These are phyloP conservation scores for Eucalyptus coolabah DNA, from an alignment of 345 rosid genomes.

Conservation along the genomic window DNA sequence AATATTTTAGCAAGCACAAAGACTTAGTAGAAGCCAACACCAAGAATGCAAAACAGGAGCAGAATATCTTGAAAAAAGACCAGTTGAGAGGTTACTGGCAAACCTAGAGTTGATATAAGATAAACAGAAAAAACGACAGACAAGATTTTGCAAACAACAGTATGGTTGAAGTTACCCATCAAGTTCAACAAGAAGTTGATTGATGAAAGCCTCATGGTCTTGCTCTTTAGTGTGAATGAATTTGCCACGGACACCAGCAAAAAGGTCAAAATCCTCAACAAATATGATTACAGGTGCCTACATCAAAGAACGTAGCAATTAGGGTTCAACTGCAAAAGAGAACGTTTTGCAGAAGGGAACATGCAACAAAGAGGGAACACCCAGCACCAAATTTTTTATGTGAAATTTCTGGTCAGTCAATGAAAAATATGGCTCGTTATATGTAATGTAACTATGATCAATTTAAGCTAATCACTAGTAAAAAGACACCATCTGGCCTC, in stretches of 20 bases:
- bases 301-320: neutral
- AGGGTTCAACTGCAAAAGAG: neutral
- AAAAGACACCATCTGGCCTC: neutral
- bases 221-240: slow-evolving; percentile 80
- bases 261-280: slow-evolving; percentile 96
- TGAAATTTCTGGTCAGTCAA: neutral
- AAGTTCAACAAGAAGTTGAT: slow-evolving; percentile 97
- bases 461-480: neutral
- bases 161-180: slow-evolving; percentile 56
- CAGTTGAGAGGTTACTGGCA: neutral
- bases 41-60: neutral
- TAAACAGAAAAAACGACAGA: neutral
- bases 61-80: neutral
- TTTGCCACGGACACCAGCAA: slow-evolving; percentile 97
- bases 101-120: neutral
- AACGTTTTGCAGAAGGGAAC: neutral
- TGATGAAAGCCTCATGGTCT: slow-evolving; percentile 94
- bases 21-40: neutral
- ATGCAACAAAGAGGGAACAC: neutral
- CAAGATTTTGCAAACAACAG: neutral
- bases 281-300: slow-evolving; percentile 96
- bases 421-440: neutral
- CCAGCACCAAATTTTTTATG: neutral
- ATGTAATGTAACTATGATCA: neutral
- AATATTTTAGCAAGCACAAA: neutral